Percentiles rank a stretch among this genome's conserved stretches.
These are phyloP conservation scores for Russula emetica DNA, from an alignment of 768 basidiomycete species.

Conservation along the genomic window DNA sequence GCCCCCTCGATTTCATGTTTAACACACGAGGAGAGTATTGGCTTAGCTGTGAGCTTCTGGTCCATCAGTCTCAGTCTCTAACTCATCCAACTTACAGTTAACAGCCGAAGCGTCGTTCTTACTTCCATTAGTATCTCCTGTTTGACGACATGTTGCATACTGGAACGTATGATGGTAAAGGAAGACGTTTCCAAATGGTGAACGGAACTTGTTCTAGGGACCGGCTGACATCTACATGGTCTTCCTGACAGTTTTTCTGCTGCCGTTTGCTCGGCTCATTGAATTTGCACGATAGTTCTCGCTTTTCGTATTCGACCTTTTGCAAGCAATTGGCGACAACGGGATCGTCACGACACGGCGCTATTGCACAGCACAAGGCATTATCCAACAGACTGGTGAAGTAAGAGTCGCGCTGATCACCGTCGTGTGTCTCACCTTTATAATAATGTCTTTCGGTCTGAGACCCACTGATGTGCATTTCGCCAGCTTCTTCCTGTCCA, in stretches of 20 bases:
- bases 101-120: slow-evolving; percentile 35
- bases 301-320: slow-evolving; percentile 34
- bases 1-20: slow-evolving; percentile 29
- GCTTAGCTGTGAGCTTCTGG: slow-evolving; percentile 34
- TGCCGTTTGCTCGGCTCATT: not conserved
- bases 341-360: slow-evolving; percentile 36
- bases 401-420: slow-evolving; percentile 42
- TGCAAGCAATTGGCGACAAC: slow-evolving; percentile 39
- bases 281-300: slow-evolving; percentile 30
- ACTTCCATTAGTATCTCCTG: not conserved
- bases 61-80: slow-evolving; percentile 1
- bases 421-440: slow-evolving; percentile 34
- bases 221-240: slow-evolving; percentile 45
- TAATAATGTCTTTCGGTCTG: not conserved
- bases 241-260: not conserved
- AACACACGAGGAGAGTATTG: slow-evolving; percentile 37
- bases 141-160: not conserved
- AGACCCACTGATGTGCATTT: slow-evolving; percentile 31
- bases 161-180: slow-evolving; percentile 18
- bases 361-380: slow-evolving; percentile 40
- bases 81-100: slow-evolving; percentile 30
- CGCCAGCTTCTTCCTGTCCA: slow-evolving; percentile 35
- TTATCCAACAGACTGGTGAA: slow-evolving; percentile 43
- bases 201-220: slow-evolving; percentile 32
- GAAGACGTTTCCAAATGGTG: not conserved